Base-by-base conservation (phyloP, 495 filamentous ascomycete species). In the Thermothielavioides terrestris region DNA sequence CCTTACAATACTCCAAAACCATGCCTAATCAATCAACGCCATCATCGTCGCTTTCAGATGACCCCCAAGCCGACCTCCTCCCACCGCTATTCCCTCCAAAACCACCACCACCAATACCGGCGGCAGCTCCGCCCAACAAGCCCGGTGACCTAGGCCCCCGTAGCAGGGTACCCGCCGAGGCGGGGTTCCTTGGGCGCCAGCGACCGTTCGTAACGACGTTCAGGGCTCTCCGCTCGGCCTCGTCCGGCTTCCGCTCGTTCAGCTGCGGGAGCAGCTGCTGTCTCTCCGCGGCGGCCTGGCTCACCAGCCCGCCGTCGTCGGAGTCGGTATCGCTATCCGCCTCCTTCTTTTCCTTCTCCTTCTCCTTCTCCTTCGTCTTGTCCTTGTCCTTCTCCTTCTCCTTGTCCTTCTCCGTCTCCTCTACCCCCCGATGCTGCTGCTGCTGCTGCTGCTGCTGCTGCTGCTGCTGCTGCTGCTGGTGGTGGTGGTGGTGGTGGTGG, bases 121-220 rank as follows among this genome's bases (percentile, higher is more conserved):
- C 27, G 14, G 8, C 5, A 21, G n/a, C n/a, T n/a, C 26, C 5
- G 9, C 26, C 25, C 17, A 20, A 14, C 17, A 12, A 23, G 5
- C 3, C 14, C n/a, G 37, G 28, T 15, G 37, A 41, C 26, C 18
- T n/a, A 1, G 46, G 28, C 42, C 51, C 35, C 36, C 59, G 47
- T 32, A 72, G 30, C 53, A 72, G 38, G 6, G 65, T 60, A 27
- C 64, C 65, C 0, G 60, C 62, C 10, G 62, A 61, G 30, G 57
- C 66, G 17, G 56, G 53, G 1, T 60, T 61, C 47, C 65, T 68
- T 7, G 17, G 2, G 10, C 44, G 56, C 57, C 56, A 64, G 15
- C 59, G 43, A 7, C 65, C 65, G 22, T 73, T 73, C 18, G 68
- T 72, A 1, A 73, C 71, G 6, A 74, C 56, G 27, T 72, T 66